phyloP scores from a whole-genome alignment of 2,329 filamentous ascomycete genomes.

The Trichoderma lentiforme region DNA sequence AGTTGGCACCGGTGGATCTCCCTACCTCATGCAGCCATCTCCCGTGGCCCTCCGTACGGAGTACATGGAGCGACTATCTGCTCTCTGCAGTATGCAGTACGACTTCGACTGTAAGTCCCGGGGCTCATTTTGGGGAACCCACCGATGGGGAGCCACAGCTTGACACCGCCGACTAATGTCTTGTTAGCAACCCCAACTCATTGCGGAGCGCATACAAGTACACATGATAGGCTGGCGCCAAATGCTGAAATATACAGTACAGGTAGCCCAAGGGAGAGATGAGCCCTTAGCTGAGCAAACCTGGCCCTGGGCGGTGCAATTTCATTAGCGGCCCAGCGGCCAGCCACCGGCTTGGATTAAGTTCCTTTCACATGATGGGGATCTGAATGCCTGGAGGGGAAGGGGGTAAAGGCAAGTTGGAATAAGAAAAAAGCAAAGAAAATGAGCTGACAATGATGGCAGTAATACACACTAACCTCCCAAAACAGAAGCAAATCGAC shows the following conservation, averaged over 20 bases:
- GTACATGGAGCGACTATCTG: background rate
- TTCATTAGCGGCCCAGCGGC: slow-evolving; percentile 12
- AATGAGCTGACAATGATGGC: background rate
- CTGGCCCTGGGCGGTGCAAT: slow-evolving; percentile 5
- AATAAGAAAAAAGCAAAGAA: background rate
- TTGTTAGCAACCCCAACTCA: background rate
- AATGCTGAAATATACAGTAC: background rate
- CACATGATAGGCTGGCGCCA: background rate
- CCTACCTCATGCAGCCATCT: background rate
- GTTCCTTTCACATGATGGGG: background rate
- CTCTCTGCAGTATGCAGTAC: background rate
- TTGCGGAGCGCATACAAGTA: background rate
- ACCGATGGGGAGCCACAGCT: background rate
- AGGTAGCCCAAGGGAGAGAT: background rate
- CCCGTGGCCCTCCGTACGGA: background rate
- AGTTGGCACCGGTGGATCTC: background rate
- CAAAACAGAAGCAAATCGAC: background rate
- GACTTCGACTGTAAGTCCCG: background rate
- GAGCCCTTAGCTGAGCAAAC: slow-evolving; percentile 9
- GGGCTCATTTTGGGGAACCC: background rate
- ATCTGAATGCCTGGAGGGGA: background rate
- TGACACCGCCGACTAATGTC: background rate
- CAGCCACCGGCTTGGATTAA: background rate
- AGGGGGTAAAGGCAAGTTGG: background rate
- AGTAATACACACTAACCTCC: background rate